Percentiles rank a stretch among this genome's conserved stretches.
These are phyloP conservation scores for Coemansia sp. DNA, from an alignment of 192 early-diverging fungal species.

Conservation along the genomic window DNA sequence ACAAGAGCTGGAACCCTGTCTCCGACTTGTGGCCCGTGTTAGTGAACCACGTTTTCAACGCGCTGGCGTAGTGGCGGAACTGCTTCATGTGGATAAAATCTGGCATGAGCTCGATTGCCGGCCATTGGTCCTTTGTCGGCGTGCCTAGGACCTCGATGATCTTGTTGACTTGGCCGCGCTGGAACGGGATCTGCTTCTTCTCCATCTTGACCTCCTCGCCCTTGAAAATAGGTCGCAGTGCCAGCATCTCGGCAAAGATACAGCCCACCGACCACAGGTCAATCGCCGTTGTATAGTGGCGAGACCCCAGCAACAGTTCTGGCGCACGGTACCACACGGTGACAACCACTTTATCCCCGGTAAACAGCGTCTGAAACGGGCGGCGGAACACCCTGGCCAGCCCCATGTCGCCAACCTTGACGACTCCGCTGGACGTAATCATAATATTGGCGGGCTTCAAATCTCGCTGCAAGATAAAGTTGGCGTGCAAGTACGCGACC, in stretches of 20 bases:
- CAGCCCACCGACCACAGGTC: conserved; percentile 85
- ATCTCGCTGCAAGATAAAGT: conserved; percentile 87
- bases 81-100: conserved; percentile 66
- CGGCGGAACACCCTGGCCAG: conserved; percentile 80
- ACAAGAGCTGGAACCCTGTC: conserved; percentile 69
- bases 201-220: conserved; percentile 90
- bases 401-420: conserved; percentile 96
- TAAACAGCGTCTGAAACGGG: conserved; percentile 79
- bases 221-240: conserved; percentile 82
- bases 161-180: conserved; percentile 82
- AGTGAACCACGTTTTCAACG: conserved; percentile 42
- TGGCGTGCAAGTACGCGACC: conserved; percentile 83
- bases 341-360: conserved; percentile 86
- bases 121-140: conserved; percentile 84
- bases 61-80: conserved; percentile 63
- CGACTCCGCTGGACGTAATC: conserved; percentile 82
- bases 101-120: conserved; percentile 72
- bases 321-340: conserved; percentile 98
- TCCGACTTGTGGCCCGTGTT: conserved; percentile 60
- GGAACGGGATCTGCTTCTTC: conserved; percentile 82
- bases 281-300: conserved; percentile 87
- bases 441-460: conserved; percentile 95
- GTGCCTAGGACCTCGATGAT: conserved; percentile 88
- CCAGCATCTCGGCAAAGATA: conserved; percentile 93
- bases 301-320: conserved; percentile 84